These are phyloP conservation scores for Cryptosporidium sp. DNA, from an alignment of 169 alveolate genomes.

Conservation along the genomic window DNA sequence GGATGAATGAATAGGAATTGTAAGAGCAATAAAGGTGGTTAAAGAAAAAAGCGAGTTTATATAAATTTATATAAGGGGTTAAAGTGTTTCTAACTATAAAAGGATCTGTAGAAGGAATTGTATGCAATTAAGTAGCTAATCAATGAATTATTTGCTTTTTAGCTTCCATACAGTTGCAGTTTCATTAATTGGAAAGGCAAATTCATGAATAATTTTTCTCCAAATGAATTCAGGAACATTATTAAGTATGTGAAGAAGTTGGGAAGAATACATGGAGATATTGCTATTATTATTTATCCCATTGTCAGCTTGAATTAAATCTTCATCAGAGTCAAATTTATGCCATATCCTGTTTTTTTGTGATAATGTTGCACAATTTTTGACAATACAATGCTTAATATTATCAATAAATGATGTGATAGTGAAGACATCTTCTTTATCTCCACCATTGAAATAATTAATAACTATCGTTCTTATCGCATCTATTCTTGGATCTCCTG, in stretches of 20 bases:
- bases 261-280: not conserved
- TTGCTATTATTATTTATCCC: not conserved
- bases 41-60: not conserved
- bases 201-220: constrained; percentile 67
- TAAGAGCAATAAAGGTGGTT: no score
- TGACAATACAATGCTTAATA: constrained; percentile 38
- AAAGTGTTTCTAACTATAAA: not conserved
- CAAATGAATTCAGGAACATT: constrained; percentile 69
- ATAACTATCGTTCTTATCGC: constrained; percentile 44
- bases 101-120: not conserved
- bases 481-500: constrained; percentile 66
- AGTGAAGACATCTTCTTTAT: constrained; percentile 63
- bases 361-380: constrained; percentile 7
- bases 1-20: no score
- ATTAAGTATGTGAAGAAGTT: constrained; percentile 32
- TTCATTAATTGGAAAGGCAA: constrained; percentile 68
- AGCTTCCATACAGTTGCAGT: constrained; percentile 75
- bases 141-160: constrained; percentile 10
- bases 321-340: constrained; percentile 7
- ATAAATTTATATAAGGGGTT: not conserved
- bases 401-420: constrained; percentile 69
- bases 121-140: not conserved
- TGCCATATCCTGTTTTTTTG: constrained; percentile 26
- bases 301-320: not conserved
- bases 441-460: not conserved